Percentiles rank a stretch among this genome's conserved stretches.
Conservation (phyloP, 1,284 basidiomycete species). For the Leccinum solheimii region DNA sequence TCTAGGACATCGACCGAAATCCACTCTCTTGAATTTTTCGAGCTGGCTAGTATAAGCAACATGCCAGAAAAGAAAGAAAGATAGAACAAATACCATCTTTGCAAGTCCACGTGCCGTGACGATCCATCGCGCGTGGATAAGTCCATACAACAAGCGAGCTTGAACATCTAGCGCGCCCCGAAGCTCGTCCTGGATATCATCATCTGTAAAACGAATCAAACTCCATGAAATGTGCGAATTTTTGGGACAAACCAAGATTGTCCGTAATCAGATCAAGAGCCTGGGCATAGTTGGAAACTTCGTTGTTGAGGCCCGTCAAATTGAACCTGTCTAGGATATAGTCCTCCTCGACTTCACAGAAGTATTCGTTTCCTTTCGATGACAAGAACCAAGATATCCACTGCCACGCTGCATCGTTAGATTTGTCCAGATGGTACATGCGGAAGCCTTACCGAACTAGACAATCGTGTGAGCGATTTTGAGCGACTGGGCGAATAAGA, state of each 20-base stretch:
- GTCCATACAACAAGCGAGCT: conserved; percentile 88
- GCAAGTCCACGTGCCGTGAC: conserved; percentile 89
- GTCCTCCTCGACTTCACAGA: conserved; percentile 99
- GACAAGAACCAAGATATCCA: conserved; percentile 99
- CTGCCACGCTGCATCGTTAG: conserved; percentile 38
- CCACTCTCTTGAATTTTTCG: conserved; percentile 95
- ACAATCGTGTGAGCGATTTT: conserved; percentile 20
- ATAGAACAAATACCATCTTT: conserved; percentile 79
- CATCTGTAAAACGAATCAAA: conserved; percentile 48
- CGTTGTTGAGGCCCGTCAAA: conserved; percentile 94
- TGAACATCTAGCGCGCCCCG: conserved; percentile 86
- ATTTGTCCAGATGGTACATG: conserved; percentile 10
- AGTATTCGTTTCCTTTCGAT: conserved; percentile 97
- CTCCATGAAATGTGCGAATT: not conserved
- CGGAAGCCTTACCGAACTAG: conserved; percentile 44
- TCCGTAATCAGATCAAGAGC: conserved; percentile 97
- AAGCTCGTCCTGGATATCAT: conserved; percentile 77
- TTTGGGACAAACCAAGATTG: conserved; percentile 67
- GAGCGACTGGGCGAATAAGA: conserved; percentile 8
- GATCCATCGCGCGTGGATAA: conserved; percentile 97
- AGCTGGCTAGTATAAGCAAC: conserved; percentile 51
- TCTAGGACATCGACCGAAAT: conserved; percentile 94
- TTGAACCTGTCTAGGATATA: conserved; percentile 99
- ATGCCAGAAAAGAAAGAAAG: not conserved
- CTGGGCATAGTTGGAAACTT: conserved; percentile 93